phyloP scores from a whole-genome alignment of 495 filamentous ascomycete species.

The Podospora anserina region DNA sequence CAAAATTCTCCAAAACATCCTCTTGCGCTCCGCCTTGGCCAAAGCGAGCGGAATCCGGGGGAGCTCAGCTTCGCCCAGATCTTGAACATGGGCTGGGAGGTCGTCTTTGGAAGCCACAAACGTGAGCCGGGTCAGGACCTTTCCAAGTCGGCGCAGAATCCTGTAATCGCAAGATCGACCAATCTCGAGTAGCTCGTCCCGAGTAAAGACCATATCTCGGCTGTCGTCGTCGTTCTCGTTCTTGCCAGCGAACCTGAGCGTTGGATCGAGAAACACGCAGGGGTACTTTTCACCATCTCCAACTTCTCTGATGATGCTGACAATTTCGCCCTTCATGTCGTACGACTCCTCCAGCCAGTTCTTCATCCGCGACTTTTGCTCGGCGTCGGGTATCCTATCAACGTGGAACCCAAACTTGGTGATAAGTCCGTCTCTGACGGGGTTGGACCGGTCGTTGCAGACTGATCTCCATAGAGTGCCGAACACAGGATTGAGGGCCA shows the following conservation, averaged over 20 bases:
- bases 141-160: constrained; percentile 41
- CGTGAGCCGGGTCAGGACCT: constrained; percentile 42
- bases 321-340: constrained; percentile 41
- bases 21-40: constrained; percentile 27
- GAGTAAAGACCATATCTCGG: constrained; percentile 30
- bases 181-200: constrained; percentile 47
- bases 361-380: constrained; percentile 39
- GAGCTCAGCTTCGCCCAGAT: constrained; percentile 23
- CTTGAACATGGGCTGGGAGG: constrained; percentile 41
- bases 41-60: constrained; percentile 41
- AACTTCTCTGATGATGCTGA: constrained; percentile 41
- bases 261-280: constrained; percentile 51
- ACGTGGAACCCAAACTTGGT: constrained; percentile 36
- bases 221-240: constrained; percentile 21
- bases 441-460: constrained; percentile 43
- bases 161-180: constrained; percentile 43
- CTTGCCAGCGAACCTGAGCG: constrained; percentile 31
- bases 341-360: constrained; percentile 49
- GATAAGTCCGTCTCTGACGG: constrained; percentile 39
- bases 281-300: constrained; percentile 44
- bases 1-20: constrained; percentile 44
- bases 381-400: constrained; percentile 27
- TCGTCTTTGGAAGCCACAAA: constrained; percentile 38
- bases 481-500: constrained; percentile 48
- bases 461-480: constrained; percentile 46